These are phyloP conservation scores for Entomortierella lignicola DNA, from an alignment of 192 early-diverging fungal genomes.

Conservation along the genomic window DNA sequence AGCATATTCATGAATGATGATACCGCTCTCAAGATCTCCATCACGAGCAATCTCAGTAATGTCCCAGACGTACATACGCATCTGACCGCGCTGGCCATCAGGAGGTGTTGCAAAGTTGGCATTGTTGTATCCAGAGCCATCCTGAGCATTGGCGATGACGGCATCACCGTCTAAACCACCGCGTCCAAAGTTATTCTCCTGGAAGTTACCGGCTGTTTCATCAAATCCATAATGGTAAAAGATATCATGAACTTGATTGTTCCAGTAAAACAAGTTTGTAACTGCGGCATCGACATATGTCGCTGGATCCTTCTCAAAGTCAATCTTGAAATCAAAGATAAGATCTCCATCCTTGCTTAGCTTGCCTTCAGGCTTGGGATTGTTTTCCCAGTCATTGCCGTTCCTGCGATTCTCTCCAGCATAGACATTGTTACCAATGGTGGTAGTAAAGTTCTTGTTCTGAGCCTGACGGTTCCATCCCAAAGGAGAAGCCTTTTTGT, in stretches of 20 bases:
- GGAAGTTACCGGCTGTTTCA: slow-evolving; percentile 94
- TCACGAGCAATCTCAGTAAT: slow-evolving; percentile 77
- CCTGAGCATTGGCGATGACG: slow-evolving; percentile 94
- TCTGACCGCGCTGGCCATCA: slow-evolving; percentile 89
- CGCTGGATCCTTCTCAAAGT: slow-evolving; percentile 71
- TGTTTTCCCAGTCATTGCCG: slow-evolving; percentile 75
- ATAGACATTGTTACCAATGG: slow-evolving; percentile 93
- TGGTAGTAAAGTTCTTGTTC: slow-evolving; percentile 71
- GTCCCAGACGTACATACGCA: slow-evolving; percentile 98
- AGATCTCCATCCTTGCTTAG: slow-evolving; percentile 54
- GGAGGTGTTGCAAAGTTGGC: slow-evolving; percentile 97
- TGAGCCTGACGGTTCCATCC: slow-evolving; percentile 82
- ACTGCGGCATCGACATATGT: slow-evolving; percentile 83
- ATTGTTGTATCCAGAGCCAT: slow-evolving; percentile 91
- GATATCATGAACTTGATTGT: slow-evolving; percentile 91
- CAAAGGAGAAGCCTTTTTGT: slow-evolving; percentile 67
- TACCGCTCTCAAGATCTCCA: slow-evolving; percentile 91
- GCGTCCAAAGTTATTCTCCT: slow-evolving; percentile 85
- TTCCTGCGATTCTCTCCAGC: slow-evolving; percentile 87
- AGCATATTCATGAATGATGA: slow-evolving; percentile 93
- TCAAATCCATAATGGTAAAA: slow-evolving; percentile 91
- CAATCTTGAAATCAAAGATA: slow-evolving; percentile 82
- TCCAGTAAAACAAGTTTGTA: slow-evolving; percentile 93
- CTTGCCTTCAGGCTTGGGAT: slow-evolving; percentile 78
- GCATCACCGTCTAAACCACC: slow-evolving; percentile 84